These are phyloP conservation scores for Septoria linicola DNA, from an alignment of 2,329 filamentous ascomycete genomes.

Conservation along the genomic window DNA sequence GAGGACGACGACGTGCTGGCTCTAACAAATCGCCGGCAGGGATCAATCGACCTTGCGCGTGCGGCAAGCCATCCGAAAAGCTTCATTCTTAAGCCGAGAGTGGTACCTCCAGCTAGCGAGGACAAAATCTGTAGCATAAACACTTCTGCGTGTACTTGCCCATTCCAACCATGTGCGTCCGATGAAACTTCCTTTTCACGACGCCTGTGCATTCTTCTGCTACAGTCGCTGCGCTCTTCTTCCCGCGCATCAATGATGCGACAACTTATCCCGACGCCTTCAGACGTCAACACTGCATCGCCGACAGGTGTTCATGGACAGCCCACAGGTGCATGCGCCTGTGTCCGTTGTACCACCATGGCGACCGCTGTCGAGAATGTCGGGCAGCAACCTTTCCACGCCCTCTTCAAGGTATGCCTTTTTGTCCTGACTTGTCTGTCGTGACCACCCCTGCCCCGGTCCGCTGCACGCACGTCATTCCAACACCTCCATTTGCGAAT, in stretches of 20 bases:
- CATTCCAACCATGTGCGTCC: background rate
- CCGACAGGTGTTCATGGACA: slow-evolving; percentile 30
- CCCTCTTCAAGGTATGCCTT: slow-evolving; percentile 26
- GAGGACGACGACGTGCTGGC: no score
- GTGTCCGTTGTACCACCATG: slow-evolving; percentile 32
- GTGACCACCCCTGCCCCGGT: background rate
- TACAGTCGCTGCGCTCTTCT: no score
- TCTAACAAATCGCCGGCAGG: no score
- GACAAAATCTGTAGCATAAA: no score
- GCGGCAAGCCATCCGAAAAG: no score
- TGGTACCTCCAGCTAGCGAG: no score
- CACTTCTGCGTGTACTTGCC: no score
- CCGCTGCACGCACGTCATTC: slow-evolving; percentile 6
- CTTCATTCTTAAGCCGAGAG: no score
- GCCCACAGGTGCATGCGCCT: slow-evolving; percentile 29
- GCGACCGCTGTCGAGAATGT: slow-evolving; percentile 32
- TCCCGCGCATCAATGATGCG: slow-evolving; percentile 17
- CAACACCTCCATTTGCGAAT: background rate
- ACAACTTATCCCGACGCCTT: background rate
- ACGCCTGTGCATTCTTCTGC: no score
- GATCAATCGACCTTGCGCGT: no score
- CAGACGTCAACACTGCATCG: background rate
- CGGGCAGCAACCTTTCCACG: slow-evolving; percentile 21
- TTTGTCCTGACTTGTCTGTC: slow-evolving; percentile 4
- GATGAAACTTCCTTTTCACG: no score